These are phyloP conservation scores for Cyberlindnera americana DNA, from an alignment of 805 yeast genomes.

Conservation along the genomic window DNA sequence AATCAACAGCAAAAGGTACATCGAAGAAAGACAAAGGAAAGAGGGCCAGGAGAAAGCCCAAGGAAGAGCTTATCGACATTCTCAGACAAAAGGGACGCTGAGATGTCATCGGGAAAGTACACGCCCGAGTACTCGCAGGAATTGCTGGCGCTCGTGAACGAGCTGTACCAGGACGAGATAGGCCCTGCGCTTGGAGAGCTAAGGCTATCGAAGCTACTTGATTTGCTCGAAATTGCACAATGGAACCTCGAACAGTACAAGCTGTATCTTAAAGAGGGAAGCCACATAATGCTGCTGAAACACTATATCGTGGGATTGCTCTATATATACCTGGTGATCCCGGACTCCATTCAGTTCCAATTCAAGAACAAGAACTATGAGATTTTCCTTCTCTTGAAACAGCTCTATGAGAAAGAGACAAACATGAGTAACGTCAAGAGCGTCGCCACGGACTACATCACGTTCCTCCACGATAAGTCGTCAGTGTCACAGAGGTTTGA, in stretches of 20 bases:
- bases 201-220: slow-evolving; percentile 33
- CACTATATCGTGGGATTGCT: slow-evolving; percentile 36
- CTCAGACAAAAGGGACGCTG: not conserved
- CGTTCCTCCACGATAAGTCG: slow-evolving; percentile 24
- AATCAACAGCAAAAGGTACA: not conserved
- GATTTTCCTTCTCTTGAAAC: slow-evolving; percentile 34
- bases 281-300: slow-evolving; percentile 29
- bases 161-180: slow-evolving; percentile 34
- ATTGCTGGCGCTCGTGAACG: slow-evolving; percentile 28
- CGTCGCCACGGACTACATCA: slow-evolving; percentile 33
- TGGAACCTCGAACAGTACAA: slow-evolving; percentile 33
- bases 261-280: slow-evolving; percentile 16
- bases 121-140: slow-evolving; percentile 41
- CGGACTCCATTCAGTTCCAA: slow-evolving; percentile 38
- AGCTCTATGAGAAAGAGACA: slow-evolving; percentile 33
- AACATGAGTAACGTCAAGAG: slow-evolving; percentile 38
- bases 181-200: slow-evolving; percentile 30
- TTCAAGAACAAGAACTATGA: slow-evolving; percentile 37
- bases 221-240: slow-evolving; percentile 36
- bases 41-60: too few relatives aligned
- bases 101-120: slow-evolving; percentile 17
- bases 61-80: too few relatives aligned
- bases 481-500: slow-evolving; percentile 4
- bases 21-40: not conserved
- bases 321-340: slow-evolving; percentile 35